Evolutionary conservation across 1,139 yeast species (phyloP), one percentile per base, ranked within the genome.

Genomic region (Candida mesenterica): DNA sequence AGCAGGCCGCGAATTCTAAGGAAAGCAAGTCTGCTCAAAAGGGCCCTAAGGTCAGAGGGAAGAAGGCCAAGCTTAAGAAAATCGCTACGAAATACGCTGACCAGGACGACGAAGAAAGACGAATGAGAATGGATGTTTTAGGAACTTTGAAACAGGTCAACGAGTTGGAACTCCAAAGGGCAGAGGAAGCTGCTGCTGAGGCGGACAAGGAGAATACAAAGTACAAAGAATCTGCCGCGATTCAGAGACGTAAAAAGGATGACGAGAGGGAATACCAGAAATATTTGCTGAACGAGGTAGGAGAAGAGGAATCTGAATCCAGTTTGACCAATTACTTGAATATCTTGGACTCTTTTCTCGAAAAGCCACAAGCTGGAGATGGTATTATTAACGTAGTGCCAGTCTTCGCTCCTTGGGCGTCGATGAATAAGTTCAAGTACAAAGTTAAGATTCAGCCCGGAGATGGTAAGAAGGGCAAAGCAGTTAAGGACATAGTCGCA

Each of bases 391-490:
- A 79, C 34, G 77, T 85, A 5, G 76, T 92, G 6, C 96, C 97
- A 0, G 81, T 87, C 7, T 90, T 89, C 69, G 97, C 92, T 0
- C 98, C 98, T 1, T 94, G 97, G 96, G 62, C 75, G 9, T 74
- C 97, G 0, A 61, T 92, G 48, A 74, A 68, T 42, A 83, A 83
- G 55, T 77, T 74, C 61, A 83, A 86, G 55, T 89, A 85, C 62
- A 89, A 88, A 55, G 82, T 87, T 26, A 90, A 92, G 58, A 62
- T 92, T 28, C 88, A 81, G 47, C 94, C 95, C 0, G 99, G 99
- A 0, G 69, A 75, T 29, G 81, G 82, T 18, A 92, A 94, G 58
- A 92, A 90, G 59, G 96, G 97, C 2, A 92, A 92, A 53, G 82
- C 94, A 0, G 68, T 88, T 25, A 73, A 73, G 40, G 96, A 89